Percentiles rank a stretch among this genome's conserved stretches.
phyloP scores from a whole-genome alignment of 805 yeast species.

The Yamadazyma phyllophila region DNA sequence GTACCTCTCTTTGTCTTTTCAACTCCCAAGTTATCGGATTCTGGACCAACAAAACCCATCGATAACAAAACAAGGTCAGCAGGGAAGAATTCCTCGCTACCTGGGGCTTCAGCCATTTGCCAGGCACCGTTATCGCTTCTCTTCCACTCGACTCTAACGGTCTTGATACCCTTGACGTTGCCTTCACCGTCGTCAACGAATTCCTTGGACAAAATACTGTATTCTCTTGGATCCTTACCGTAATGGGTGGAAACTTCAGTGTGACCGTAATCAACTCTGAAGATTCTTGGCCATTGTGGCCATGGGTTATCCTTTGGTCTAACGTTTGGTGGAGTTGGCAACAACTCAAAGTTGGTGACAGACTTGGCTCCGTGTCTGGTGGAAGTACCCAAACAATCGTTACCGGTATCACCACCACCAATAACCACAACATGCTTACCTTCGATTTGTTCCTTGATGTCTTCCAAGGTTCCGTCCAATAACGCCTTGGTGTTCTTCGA shows the following conservation, averaged over 20 bases:
- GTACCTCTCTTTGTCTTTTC: conserved; percentile 84
- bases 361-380: conserved; percentile 96
- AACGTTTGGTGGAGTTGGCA: conserved; percentile 85
- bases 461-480: conserved; percentile 75
- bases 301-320: conserved; percentile 96
- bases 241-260: conserved; percentile 91
- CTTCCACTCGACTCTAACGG: conserved; percentile 98
- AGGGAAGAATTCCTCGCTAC: conserved; percentile 88
- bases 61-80: conserved; percentile 93
- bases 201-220: conserved; percentile 91
- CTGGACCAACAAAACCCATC: conserved; percentile 98
- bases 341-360: conserved; percentile 87
- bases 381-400: conserved; percentile 96
- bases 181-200: conserved; percentile 94
- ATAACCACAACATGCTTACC: conserved; percentile 94
- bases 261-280: conserved; percentile 98
- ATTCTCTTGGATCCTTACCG: conserved; percentile 97
- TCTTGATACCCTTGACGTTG: conserved; percentile 90
- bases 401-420: conserved; percentile 99
- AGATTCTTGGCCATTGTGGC: conserved; percentile 99
- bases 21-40: conserved; percentile 67
- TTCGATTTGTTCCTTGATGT: conserved; percentile 63
- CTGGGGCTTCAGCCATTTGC: conserved; percentile 98
- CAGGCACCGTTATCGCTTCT: conserved; percentile 93
- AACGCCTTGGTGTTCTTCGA: conserved; percentile 85